Percentiles rank a stretch among this genome's conserved stretches.
Conservation (phyloP, 2,329 filamentous ascomycete genomes). For the Verticillium isaacii region DNA sequence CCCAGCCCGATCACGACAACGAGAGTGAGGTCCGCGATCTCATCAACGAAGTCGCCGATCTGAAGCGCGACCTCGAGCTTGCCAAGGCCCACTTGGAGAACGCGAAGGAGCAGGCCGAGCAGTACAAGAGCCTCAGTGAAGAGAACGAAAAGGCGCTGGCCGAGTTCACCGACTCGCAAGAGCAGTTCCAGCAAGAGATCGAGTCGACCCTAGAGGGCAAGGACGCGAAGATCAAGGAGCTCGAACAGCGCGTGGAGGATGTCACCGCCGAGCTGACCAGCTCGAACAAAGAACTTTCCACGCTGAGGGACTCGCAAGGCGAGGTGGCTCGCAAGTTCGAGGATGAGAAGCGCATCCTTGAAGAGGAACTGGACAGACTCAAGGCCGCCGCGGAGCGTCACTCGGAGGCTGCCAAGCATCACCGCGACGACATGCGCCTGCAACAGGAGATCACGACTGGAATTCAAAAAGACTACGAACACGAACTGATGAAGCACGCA, state of each 20-base stretch:
- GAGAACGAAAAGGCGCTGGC: constrained; percentile 82
- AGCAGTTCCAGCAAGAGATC: constrained; percentile 84
- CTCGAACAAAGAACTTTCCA: constrained; percentile 77
- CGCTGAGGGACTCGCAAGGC: constrained; percentile 73
- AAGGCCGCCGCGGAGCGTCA: constrained; percentile 82
- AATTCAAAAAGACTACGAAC: constrained; percentile 93
- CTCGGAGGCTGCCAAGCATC: constrained; percentile 72
- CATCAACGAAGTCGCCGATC: constrained; percentile 74
- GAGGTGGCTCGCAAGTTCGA: constrained; percentile 67
- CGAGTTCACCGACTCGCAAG: constrained; percentile 72
- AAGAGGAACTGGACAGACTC: constrained; percentile 73
- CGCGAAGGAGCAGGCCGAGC: constrained; percentile 74
- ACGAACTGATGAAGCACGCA: constrained; percentile 89
- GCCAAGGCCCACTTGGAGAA: constrained; percentile 76
- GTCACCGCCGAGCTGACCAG: constrained; percentile 75
- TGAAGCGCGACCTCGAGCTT: constrained; percentile 83
- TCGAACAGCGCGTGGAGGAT: constrained; percentile 79
- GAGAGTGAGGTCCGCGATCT: constrained; percentile 73
- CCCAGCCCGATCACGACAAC: constrained; percentile 41
- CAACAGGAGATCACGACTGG: constrained; percentile 91
- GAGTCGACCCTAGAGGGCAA: constrained; percentile 72
- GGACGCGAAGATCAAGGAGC: constrained; percentile 71
- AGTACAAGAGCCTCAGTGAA: constrained; percentile 85
- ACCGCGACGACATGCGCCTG: constrained; percentile 86
- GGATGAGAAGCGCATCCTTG: constrained; percentile 75